These are phyloP conservation scores for Cyberlindnera petersonii DNA, from an alignment of 805 yeast species.

Conservation along the genomic window DNA sequence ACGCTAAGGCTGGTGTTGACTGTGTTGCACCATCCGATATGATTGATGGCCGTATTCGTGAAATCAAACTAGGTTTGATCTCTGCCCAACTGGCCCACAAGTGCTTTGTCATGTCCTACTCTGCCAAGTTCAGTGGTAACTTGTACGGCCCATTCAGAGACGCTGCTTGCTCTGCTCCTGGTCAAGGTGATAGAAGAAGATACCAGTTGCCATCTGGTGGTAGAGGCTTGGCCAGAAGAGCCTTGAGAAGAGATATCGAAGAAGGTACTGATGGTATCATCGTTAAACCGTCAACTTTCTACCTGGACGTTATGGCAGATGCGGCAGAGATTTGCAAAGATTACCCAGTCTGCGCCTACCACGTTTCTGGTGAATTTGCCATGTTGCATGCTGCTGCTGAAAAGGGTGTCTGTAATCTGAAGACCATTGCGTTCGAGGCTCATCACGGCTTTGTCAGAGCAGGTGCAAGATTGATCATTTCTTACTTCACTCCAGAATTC, in stretches of 20 bases:
- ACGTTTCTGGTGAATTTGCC: conserved; percentile 95
- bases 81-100: conserved; percentile 80
- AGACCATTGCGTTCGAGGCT: conserved; percentile 72
- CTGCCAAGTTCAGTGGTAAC: conserved; percentile 90
- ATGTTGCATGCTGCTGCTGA: conserved; percentile 99
- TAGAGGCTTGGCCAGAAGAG: conserved; percentile 90
- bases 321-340: conserved; percentile 79
- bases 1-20: conserved; percentile 93
- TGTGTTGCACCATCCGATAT: conserved; percentile 96
- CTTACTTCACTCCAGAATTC: conserved; percentile 94
- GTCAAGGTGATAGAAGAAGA: conserved; percentile 85
- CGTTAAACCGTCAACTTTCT: conserved; percentile 94
- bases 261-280: conserved; percentile 97
- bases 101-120: conserved; percentile 85
- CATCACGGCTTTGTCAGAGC: conserved; percentile 92
- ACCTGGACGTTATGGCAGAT: conserved; percentile 84
- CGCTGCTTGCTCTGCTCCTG: conserved; percentile 91
- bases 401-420: conserved; percentile 85
- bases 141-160: conserved; percentile 97
- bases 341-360: conserved; percentile 90
- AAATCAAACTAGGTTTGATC: conserved; percentile 81
- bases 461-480: conserved; percentile 87
- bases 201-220: conserved; percentile 95
- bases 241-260: conserved; percentile 73
- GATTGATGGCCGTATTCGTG: conserved; percentile 92